These are phyloP conservation scores for Phytophthora syringae DNA, from an alignment of 352 stramenopile genomes.

Conservation along the genomic window DNA sequence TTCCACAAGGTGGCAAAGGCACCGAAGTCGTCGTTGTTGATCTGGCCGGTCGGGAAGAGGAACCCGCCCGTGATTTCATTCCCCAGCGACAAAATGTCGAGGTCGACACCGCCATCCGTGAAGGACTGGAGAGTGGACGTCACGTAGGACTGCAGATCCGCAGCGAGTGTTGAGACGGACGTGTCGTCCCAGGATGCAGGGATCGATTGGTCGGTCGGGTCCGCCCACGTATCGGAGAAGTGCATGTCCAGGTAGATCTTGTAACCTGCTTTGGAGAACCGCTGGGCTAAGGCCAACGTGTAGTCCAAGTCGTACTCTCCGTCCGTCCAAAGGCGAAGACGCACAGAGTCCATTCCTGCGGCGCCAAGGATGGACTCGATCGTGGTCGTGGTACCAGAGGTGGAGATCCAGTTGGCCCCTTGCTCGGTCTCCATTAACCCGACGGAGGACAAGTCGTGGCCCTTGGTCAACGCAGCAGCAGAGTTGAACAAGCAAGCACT, in stretches of 20 bases:
- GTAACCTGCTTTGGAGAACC: conserved; percentile 39
- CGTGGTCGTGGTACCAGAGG: conserved; percentile 22
- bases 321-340: conserved; percentile 34
- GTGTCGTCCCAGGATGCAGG: conserved; percentile 25
- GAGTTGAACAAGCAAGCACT: conserved; percentile 1
- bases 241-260: conserved; percentile 46
- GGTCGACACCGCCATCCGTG: conserved; percentile 22
- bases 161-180: conserved; percentile 24
- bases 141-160: conserved; percentile 25
- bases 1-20: conserved; percentile 37
- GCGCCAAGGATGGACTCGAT: conserved; percentile 33
- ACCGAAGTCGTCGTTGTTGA: conserved; percentile 29
- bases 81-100: conserved; percentile 36
- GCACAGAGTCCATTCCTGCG: conserved; percentile 32
- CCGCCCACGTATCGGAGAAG: conserved; percentile 43
- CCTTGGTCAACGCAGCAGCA: conserved; percentile 21
- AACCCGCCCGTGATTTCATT: conserved; percentile 45
- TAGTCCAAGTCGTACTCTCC: conserved; percentile 29
- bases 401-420: conserved; percentile 34
- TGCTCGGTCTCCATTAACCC: conserved; percentile 33
- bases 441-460: conserved; percentile 38
- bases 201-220: conserved; percentile 19
- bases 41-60: conserved; percentile 31
- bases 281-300: conserved; percentile 30
- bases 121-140: conserved; percentile 38